Evolutionary conservation across 2,329 filamentous ascomycete genomes (phyloP), one percentile per base, ranked within the genome.

Genomic region (Neofusicoccum sp.): DNA sequence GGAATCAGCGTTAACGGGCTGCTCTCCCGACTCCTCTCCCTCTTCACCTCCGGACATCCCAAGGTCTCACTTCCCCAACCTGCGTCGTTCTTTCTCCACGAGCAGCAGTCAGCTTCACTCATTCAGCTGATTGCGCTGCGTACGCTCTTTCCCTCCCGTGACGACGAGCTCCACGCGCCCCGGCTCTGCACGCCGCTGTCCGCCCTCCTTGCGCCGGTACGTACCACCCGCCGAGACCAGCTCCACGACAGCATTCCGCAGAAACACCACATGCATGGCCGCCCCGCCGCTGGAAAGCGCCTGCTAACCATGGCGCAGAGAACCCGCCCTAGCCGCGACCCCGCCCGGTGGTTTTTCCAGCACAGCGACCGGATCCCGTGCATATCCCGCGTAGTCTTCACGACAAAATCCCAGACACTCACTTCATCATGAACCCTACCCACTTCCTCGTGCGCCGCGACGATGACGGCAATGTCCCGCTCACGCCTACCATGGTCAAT

Each of bases 401-500:
- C 44, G 24, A 47, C 31, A 36, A 12, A 33, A 44, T 44, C 16
- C 9, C 44, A 30, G 38, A 34, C 45, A 38, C 49, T 62, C 62
- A 36, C 58, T 57, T 45, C 65, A 73, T 71, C 68, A 79, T 79
- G 74, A 56, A 56, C 76, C 76, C 63, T 65, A 73, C 45, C 64
- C 74, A 72, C 60, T 70, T 88, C 65, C 78, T 82, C 67, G 74
- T 77, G 70, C 83, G 86, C 65, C 73, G 73, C 67, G 63, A 63
- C 49, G 77, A 80, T 70, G 70, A 76, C 64, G 68, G 70, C 60
- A 66, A 68, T 63, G 68, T 76, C 78, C 36, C 82, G 83, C 51
- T 89, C 67, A 84, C 80, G 63, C 77, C 78, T 38, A 82, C 84
- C 47, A 86, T 89, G 78, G 81, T 93, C 73, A 87, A 91, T 71